Evolutionary conservation across 208 protist species (phyloP).

Genomic region (Crithidia brevicula): DNA sequence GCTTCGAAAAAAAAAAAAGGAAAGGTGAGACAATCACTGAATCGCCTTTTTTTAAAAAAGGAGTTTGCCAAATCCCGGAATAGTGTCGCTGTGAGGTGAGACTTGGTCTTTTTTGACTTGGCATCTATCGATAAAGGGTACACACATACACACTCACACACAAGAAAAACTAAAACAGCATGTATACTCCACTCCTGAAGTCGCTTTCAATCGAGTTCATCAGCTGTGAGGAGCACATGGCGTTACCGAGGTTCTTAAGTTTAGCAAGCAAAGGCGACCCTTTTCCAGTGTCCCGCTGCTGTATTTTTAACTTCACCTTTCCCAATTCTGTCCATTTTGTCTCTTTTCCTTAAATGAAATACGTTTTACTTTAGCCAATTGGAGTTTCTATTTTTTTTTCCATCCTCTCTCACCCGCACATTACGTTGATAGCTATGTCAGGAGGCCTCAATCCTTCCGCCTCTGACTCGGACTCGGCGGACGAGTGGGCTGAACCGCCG

Average conservation of each 20-base stretch:
- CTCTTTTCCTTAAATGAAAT: no score
- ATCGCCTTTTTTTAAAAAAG: background rate
- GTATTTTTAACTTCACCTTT: no score
- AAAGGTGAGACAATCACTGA: background rate
- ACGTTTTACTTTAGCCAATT: background rate
- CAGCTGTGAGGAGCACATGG: no score
- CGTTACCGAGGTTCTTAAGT: no score
- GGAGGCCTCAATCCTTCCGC: background rate
- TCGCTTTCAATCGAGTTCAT: no score
- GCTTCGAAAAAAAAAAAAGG: background rate
- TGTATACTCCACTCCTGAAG: no score
- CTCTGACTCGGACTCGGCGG: conserved; percentile 50
- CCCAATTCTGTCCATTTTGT: no score
- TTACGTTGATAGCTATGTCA: conserved; percentile 18
- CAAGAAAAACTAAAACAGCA: background rate
- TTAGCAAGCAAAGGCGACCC: no score
- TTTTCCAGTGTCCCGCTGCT: no score
- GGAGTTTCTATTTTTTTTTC: background rate
- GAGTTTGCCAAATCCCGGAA: background rate
- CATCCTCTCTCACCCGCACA: background rate
- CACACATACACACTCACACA: no score
- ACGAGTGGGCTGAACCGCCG: conserved; percentile 75
- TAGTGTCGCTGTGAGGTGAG: background rate
- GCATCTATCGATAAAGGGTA: no score
- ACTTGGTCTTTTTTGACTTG: no score